Evolutionary conservation across 805 yeast species (phyloP), one percentile per base, ranked within the genome.

Genomic region (Candida taoyuanica): DNA sequence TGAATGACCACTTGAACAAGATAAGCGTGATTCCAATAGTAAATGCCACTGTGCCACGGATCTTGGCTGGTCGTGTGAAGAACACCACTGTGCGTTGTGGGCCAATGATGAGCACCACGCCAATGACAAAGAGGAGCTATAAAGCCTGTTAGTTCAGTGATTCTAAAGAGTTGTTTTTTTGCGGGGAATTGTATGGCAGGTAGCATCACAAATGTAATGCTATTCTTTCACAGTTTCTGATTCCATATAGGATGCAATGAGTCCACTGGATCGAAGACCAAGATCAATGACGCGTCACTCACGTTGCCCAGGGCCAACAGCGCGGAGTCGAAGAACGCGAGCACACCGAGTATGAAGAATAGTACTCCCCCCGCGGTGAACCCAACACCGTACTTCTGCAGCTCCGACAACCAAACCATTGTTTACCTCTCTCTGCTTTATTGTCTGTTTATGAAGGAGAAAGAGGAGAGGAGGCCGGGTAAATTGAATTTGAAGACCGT

Each of bases 251-350:
- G n/a, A n/a, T n/a, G n/a, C n/a, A n/a, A n/a, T n/a, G n/a, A n/a
- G n/a, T n/a, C n/a, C n/a, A n/a, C n/a, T n/a, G n/a, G n/a, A n/a
- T n/a, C n/a, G n/a, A n/a, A n/a, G n/a, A n/a, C n/a, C n/a, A n/a
- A 21, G 25, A 21, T 21, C 11, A 12, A 21, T 8, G 11, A 25
- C 28, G n/a, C 7, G 11, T 7, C 14, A 14, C 30, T 7, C 16
- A 75, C 73, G 59, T 93, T 91, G 14, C 98, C 98, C 56, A 93
- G 71, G 1, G 97, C 96, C 43, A 91, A 69, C 26, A 91, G 68
- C 0, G 94, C 89, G 7, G 95, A 70, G 57, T 93, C 97, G 56
- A 93, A 93, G 47, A 91, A 78, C 14, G 95, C 76, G 53, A 88
- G 52, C 21, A 91, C 72, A 6, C 98, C 98, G 16, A 91, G 66